phyloP scores from a whole-genome alignment of 768 basidiomycete species.

The Tricholoma sp. region DNA sequence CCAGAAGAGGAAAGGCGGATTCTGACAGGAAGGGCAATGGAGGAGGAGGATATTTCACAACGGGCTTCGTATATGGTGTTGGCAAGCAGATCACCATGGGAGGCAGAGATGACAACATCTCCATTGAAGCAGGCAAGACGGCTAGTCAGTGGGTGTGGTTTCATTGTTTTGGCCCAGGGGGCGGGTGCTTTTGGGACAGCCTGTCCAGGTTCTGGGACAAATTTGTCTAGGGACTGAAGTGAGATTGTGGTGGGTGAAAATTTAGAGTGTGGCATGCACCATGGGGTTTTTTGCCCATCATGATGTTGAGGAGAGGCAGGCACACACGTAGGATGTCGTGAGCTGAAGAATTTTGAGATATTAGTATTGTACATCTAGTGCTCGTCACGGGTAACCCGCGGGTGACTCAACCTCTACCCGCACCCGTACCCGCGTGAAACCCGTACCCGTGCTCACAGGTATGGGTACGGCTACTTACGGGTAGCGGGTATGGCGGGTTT shows the following conservation, averaged over 20 bases:
- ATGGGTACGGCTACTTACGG: too few relatives aligned
- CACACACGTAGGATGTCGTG: not conserved
- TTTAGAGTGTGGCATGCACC: not conserved
- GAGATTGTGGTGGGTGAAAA: too few relatives aligned
- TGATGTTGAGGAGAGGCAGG: not conserved
- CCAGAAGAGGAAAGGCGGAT: constrained; percentile 18
- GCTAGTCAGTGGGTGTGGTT: constrained; percentile 24
- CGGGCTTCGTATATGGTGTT: constrained; percentile 29
- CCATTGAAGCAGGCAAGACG: constrained; percentile 31
- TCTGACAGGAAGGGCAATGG: constrained; percentile 13
- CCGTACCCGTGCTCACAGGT: too few relatives aligned
- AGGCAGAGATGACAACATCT: constrained; percentile 14
- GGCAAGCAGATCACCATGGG: constrained; percentile 18
- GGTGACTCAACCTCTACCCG: too few relatives aligned
- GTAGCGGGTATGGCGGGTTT: too few relatives aligned
- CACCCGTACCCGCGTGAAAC: too few relatives aligned
- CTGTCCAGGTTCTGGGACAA: not conserved
- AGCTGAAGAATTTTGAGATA: not conserved
- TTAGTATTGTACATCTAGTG: too few relatives aligned
- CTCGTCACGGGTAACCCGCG: too few relatives aligned
- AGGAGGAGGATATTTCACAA: constrained; percentile 24
- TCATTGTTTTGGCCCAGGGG: not conserved
- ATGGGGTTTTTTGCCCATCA: not conserved
- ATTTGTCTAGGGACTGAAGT: not conserved
- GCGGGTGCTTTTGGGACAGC: not conserved